A percentile compares a stretch with the other conserved stretches of the same genome.
Conservation (phyloP, 108 stramenopile species). For the Bacterosira constricta region DNA sequence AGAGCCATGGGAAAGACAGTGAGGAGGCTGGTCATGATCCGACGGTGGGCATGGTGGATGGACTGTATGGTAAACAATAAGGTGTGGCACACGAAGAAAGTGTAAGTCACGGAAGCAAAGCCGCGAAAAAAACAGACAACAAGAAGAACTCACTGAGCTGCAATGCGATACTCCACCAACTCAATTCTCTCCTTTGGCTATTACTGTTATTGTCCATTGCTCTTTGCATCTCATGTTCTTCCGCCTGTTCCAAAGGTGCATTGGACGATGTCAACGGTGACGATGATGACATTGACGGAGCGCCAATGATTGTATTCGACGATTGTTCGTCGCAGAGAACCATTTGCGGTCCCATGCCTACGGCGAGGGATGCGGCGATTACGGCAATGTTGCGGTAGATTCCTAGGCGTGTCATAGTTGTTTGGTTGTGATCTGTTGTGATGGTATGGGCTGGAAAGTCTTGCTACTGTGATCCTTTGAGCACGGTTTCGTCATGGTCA, state of each 20-base stretch:
- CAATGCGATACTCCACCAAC: slow-evolving; percentile 45
- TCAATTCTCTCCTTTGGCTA: slow-evolving; percentile 33
- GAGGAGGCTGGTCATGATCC: slow-evolving; percentile 25
- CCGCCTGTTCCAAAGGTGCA: neutral
- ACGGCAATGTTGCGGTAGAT: neutral
- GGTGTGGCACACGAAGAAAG: neutral
- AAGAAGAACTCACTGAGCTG: slow-evolving; percentile 25
- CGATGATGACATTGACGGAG: neutral
- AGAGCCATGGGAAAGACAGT: slow-evolving; percentile 8
- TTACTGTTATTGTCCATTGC: neutral
- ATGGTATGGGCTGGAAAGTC: neutral
- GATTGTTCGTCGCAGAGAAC: neutral
- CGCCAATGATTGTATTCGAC: neutral
- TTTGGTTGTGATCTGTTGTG: neutral
- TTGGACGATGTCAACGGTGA: slow-evolving; percentile 1
- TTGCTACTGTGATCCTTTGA: neutral
- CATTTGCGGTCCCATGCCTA: too few species aligned
- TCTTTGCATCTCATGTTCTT: neutral
- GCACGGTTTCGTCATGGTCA: too few species aligned
- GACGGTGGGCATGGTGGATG: slow-evolving; percentile 24
- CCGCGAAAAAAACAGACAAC: neutral
- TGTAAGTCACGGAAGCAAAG: neutral
- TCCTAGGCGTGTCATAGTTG: neutral
- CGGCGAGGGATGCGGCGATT: slow-evolving; percentile 2
- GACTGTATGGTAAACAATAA: slow-evolving; percentile 4